Evolutionary conservation across 257 asterid genomes (phyloP).

Genomic region (Asclepias syriaca): DNA sequence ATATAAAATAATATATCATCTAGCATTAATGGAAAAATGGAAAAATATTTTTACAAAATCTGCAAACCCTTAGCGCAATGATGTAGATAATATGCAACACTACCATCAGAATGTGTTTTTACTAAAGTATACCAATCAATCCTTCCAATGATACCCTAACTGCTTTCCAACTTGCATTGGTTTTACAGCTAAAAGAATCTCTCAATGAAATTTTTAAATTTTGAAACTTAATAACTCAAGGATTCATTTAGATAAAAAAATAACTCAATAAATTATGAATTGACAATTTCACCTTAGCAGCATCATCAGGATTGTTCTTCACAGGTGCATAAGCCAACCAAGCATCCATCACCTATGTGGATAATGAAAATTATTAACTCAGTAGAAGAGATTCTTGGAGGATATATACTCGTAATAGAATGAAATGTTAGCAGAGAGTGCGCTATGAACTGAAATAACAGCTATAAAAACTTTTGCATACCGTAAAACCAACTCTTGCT

Average conservation of each 20-base stretch:
- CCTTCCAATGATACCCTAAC: background rate
- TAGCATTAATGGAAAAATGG: background rate
- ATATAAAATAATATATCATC: slow-evolving; percentile 5
- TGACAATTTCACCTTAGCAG: slow-evolving; percentile 70
- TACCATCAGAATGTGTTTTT: background rate
- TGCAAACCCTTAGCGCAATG: background rate
- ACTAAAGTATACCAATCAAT: background rate
- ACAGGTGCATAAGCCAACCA: slow-evolving; percentile 99
- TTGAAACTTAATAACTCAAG: background rate
- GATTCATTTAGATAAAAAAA: background rate
- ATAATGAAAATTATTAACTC: slow-evolving; percentile 1
- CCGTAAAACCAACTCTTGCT: slow-evolving; percentile 97
- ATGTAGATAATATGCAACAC: background rate
- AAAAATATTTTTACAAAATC: background rate
- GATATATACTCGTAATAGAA: background rate
- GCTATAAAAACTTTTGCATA: slow-evolving; percentile 34
- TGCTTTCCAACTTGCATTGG: background rate
- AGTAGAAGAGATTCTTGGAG: slow-evolving; percentile 5
- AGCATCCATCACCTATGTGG: slow-evolving; percentile 68
- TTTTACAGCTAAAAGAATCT: background rate
- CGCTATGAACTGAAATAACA: background rate
- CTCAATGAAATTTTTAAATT: background rate
- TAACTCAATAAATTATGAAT: background rate
- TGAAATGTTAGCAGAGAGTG: slow-evolving; percentile 2
- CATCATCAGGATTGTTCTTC: slow-evolving; percentile 98